Evolutionary conservation across 75 land plant genomes (phyloP).

Genomic region (Ceratopteris richardii): DNA sequence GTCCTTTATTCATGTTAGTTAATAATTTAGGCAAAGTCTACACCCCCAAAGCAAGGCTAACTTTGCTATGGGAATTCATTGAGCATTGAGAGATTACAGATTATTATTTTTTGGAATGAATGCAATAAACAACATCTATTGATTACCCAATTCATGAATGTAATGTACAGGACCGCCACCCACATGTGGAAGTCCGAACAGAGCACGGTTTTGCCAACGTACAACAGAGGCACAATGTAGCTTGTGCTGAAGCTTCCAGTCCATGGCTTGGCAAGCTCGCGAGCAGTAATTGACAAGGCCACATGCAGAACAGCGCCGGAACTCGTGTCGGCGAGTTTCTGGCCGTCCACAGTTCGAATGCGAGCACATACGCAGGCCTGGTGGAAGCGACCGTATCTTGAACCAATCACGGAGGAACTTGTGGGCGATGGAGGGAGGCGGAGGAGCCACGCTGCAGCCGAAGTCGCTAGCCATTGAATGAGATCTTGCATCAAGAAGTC

Average conservation of each 20-base stretch:
- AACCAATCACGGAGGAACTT: slow-evolving; percentile 6
- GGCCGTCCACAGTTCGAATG: slow-evolving; percentile 10
- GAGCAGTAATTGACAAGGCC: slow-evolving; percentile 17
- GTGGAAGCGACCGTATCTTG: too few relatives aligned
- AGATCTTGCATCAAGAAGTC: too few relatives aligned
- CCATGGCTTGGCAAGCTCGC: slow-evolving; percentile 17
- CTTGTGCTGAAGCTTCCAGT: slow-evolving; percentile 19
- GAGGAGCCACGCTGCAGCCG: slow-evolving; percentile 67
- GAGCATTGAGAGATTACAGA: too few relatives aligned
- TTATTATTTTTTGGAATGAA: too few relatives aligned
- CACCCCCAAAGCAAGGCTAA: too few relatives aligned
- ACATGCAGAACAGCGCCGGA: slow-evolving; percentile 17
- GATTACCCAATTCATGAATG: too few relatives aligned
- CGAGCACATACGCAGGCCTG: slow-evolving; percentile 11
- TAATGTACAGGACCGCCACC: too few relatives aligned
- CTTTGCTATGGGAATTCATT: too few relatives aligned
- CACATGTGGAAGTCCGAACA: too few relatives aligned
- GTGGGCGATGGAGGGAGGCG: slow-evolving; percentile 10
- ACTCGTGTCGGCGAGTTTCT: slow-evolving; percentile 15
- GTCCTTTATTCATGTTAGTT: too few relatives aligned
- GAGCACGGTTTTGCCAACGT: not conserved
- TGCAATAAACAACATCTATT: too few relatives aligned
- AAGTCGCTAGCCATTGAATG: slow-evolving; percentile 51
- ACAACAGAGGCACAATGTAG: slow-evolving; percentile 3
- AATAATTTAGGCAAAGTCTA: too few relatives aligned